phyloP scores from a whole-genome alignment of 2,329 filamentous ascomycete genomes.

The Ophiocordyceps camponoti-rufipedis region DNA sequence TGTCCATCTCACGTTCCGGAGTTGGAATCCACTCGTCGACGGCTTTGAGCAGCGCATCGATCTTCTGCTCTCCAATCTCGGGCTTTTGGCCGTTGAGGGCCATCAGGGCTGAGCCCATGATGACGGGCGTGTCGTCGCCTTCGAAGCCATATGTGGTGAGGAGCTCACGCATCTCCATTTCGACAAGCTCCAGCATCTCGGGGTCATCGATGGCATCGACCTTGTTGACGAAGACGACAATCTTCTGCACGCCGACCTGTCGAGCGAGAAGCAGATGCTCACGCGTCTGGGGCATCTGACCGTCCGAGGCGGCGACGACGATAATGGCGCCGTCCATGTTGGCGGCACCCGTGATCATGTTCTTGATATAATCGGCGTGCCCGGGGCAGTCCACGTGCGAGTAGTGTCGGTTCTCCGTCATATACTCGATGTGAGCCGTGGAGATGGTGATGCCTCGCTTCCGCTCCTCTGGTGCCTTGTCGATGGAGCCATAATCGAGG shows the following conservation, averaged over 20 bases:
- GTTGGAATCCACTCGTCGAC: constrained; percentile 96
- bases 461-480: constrained; percentile 97
- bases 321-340: constrained; percentile 99
- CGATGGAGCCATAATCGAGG: constrained; percentile 93
- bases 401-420: constrained; percentile 88
- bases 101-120: constrained; percentile 93
- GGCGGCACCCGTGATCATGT: constrained; percentile 99
- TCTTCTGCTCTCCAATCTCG: constrained; percentile 74
- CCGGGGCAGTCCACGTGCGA: constrained; percentile 99
- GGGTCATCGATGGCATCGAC: constrained; percentile 92
- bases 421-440: constrained; percentile 95
- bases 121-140: constrained; percentile 91
- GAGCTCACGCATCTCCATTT: constrained; percentile 99
- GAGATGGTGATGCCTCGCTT: constrained; percentile 99
- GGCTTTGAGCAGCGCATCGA: constrained; percentile 77
- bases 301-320: constrained; percentile 93
- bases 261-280: constrained; percentile 96
- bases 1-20: constrained; percentile 81
- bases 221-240: constrained; percentile 99
- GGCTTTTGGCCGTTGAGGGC: constrained; percentile 72
- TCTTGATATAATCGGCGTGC: constrained; percentile 99
- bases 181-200: constrained; percentile 99
- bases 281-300: constrained; percentile 98
- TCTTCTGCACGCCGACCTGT: constrained; percentile 94
- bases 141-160: constrained; percentile 88